These are phyloP conservation scores for Colletotrichum cereale DNA, from an alignment of 2,329 filamentous ascomycete genomes.

Conservation along the genomic window DNA sequence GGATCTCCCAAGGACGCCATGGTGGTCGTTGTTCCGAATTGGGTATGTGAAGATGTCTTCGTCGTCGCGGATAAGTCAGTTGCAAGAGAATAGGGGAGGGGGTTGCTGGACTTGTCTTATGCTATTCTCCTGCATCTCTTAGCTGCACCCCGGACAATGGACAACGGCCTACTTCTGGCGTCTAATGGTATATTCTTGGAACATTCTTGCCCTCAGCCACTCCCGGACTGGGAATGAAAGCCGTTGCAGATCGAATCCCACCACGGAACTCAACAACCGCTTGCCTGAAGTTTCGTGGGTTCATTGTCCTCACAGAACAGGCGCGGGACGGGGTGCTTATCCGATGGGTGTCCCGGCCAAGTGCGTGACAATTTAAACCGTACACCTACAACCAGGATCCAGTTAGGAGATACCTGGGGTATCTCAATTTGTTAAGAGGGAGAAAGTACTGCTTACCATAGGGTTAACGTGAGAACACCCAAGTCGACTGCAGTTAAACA, in stretches of 20 bases:
- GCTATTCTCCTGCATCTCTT: constrained; percentile 31
- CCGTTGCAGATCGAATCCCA: constrained; percentile 9
- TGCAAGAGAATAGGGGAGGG: constrained; percentile 30
- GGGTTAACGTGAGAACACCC: too few relatives aligned
- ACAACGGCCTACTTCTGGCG: constrained; percentile 6
- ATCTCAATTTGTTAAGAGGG: too few relatives aligned
- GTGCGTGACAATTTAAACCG: too few relatives aligned
- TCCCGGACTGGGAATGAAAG: background rate
- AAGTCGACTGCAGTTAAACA: too few relatives aligned
- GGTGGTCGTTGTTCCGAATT: constrained; percentile 22
- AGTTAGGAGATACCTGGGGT: too few relatives aligned
- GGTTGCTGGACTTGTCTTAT: constrained; percentile 20
- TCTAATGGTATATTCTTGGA: constrained; percentile 32
- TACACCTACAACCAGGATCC: too few relatives aligned
- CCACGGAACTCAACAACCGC: background rate
- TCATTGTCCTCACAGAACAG: background rate
- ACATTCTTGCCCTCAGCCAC: constrained; percentile 32
- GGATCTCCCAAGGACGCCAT: constrained; percentile 34
- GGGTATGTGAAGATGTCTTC: constrained; percentile 20
- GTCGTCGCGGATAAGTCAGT: constrained; percentile 38
- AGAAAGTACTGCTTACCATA: too few relatives aligned
- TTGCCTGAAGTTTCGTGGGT: constrained; percentile 2
- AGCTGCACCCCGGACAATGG: constrained; percentile 12
- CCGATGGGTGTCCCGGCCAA: background rate
- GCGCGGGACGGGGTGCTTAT: constrained; percentile 8